Conservation (phyloP, 768 basidiomycete species). For the Trichaptum fuscoviolaceum region DNA sequence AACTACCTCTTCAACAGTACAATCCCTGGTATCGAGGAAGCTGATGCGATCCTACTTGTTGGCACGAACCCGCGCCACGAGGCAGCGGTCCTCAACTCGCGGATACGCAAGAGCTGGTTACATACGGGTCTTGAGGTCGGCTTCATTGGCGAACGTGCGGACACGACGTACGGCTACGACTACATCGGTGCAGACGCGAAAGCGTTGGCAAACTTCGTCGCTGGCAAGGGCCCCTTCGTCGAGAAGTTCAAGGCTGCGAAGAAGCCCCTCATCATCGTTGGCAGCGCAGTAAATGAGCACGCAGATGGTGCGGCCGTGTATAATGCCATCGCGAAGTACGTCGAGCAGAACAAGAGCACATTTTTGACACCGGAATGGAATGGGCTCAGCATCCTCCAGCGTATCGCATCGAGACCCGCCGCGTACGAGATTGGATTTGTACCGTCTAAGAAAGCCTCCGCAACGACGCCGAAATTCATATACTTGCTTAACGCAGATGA, state of each 20-base stretch:
- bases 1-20: constrained; percentile 97
- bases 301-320: constrained; percentile 76
- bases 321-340: constrained; percentile 72
- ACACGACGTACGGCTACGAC: constrained; percentile 91
- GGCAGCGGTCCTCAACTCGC: constrained; percentile 94
- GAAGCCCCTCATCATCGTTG: constrained; percentile 89
- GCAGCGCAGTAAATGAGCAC: constrained; percentile 82
- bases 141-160: constrained; percentile 84
- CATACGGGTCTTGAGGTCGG: constrained; percentile 84
- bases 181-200: constrained; percentile 77
- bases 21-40: constrained; percentile 84
- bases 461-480: constrained; percentile 84
- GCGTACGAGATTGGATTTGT: constrained; percentile 95
- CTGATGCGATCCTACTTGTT: constrained; percentile 88
- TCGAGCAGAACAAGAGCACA: constrained; percentile 67
- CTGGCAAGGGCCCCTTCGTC: constrained; percentile 75
- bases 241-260: constrained; percentile 86
- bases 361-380: constrained; percentile 92
- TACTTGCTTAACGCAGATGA: constrained; percentile 98
- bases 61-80: constrained; percentile 98
- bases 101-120: constrained; percentile 93
- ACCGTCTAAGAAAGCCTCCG: constrained; percentile 72
- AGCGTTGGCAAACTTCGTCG: constrained; percentile 70
- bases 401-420: constrained; percentile 86
- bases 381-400: constrained; percentile 88